Evolutionary conservation across 805 yeast genomes (phyloP).

Genomic region (Saccharomycopsis sp.): DNA sequence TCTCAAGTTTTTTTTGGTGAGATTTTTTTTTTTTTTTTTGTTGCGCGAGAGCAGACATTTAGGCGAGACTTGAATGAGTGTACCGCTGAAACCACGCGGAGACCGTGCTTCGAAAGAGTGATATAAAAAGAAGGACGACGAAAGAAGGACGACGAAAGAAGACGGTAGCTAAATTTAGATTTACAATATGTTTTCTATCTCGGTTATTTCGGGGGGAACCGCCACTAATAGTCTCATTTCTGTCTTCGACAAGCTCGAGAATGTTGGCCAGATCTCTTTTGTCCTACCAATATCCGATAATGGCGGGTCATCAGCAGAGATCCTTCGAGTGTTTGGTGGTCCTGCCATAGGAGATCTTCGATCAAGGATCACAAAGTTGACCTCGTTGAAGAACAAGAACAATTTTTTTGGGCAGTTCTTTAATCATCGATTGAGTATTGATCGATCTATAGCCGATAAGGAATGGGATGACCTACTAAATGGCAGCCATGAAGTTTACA

Average conservation of each 20-base stretch:
- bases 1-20: no score
- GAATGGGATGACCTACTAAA: slow-evolving; percentile 79
- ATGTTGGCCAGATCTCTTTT: slow-evolving; percentile 41
- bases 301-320: slow-evolving; percentile 91
- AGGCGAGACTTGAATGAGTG: no score
- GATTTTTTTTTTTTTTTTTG: no score
- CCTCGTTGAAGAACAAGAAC: slow-evolving; percentile 32
- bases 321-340: slow-evolving; percentile 79
- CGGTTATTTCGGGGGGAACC: slow-evolving; percentile 63
- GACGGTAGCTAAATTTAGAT: no score
- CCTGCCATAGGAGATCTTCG: slow-evolving; percentile 93
- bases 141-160: no score
- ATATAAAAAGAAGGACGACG: no score
- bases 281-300: slow-evolving; percentile 83
- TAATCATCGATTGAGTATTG: slow-evolving; percentile 26
- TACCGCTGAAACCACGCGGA: no score
- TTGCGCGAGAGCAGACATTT: no score
- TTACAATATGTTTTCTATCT: no score
- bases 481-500: slow-evolving; percentile 69
- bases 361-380: slow-evolving; percentile 67
- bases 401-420: slow-evolving; percentile 21
- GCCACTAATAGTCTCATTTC: slow-evolving; percentile 76
- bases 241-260: slow-evolving; percentile 39
- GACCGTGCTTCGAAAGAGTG: no score
- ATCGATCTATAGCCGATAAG: slow-evolving; percentile 41